phyloP scores from a whole-genome alignment of 2,329 filamentous ascomycete genomes.

The Cordyceps pruinosa region DNA sequence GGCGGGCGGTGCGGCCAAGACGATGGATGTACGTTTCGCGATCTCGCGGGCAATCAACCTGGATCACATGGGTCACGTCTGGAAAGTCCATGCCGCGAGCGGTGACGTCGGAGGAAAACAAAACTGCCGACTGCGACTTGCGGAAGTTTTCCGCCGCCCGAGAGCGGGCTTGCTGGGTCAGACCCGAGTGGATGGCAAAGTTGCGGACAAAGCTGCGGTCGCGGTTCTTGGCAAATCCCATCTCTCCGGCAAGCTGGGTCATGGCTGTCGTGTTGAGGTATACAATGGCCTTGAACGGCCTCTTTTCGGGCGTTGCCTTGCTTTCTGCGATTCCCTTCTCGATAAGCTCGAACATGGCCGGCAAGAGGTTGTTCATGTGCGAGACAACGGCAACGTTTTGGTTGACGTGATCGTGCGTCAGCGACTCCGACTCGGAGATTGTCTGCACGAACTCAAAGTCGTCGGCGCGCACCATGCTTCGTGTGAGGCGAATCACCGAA shows the following conservation, averaged over 20 bases:
- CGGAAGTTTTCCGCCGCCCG: conserved; percentile 67
- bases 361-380: conserved; percentile 69
- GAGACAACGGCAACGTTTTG: conserved; percentile 65
- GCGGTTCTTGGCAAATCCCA: conserved; percentile 34
- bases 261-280: conserved; percentile 78
- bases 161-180: conserved; percentile 65
- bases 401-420: conserved; percentile 78
- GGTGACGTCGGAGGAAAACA: conserved; percentile 74
- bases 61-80: conserved; percentile 71
- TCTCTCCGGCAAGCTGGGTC: conserved; percentile 56
- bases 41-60: conserved; percentile 57
- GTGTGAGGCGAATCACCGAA: conserved; percentile 74
- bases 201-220: conserved; percentile 30
- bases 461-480: conserved; percentile 65
- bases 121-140: conserved; percentile 49
- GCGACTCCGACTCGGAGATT: conserved; percentile 71
- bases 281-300: conserved; percentile 90
- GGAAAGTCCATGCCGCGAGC: conserved; percentile 81
- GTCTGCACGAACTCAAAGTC: conserved; percentile 88
- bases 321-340: conserved; percentile 48
- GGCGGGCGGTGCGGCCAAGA: conserved; percentile 69
- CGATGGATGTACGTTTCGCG: conserved; percentile 72
- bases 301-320: conserved; percentile 29
- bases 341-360: conserved; percentile 70
- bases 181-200: conserved; percentile 69